phyloP scores from a whole-genome alignment of 2,329 filamentous ascomycete species.

The Colletotrichum neosansevieriae region DNA sequence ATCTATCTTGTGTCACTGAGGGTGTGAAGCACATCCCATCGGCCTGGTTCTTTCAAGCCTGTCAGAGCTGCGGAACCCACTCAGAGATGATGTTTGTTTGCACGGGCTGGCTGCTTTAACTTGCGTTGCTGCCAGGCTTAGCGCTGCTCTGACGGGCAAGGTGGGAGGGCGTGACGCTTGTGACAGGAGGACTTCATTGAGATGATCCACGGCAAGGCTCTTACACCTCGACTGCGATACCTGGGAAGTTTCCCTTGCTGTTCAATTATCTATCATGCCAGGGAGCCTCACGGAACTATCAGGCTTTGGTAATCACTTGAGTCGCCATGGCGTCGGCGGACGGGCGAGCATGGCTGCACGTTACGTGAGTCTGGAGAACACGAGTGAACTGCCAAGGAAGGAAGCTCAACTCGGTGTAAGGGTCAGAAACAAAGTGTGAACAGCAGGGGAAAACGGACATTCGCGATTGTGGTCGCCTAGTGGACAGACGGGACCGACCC shows the following conservation, averaged over 20 bases:
- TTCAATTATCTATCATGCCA: too few relatives aligned
- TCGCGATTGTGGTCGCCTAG: slow-evolving; percentile 30
- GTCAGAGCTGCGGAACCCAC: slow-evolving; percentile 27
- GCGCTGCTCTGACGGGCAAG: slow-evolving; percentile 3
- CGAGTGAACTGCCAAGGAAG: slow-evolving; percentile 8
- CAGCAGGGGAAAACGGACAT: neutral
- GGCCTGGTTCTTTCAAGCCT: slow-evolving; percentile 1
- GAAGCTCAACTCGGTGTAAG: slow-evolving; percentile 20
- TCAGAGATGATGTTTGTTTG: slow-evolving; percentile 7
- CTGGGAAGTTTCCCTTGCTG: too few relatives aligned
- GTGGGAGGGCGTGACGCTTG: slow-evolving; percentile 4
- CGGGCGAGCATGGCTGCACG: too few relatives aligned
- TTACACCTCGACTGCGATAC: too few relatives aligned
- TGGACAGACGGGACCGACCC: slow-evolving; percentile 35
- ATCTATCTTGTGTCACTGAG: too few relatives aligned
- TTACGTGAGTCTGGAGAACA: too few relatives aligned
- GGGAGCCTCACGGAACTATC: too few relatives aligned
- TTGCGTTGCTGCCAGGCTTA: neutral
- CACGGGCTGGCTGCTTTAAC: neutral
- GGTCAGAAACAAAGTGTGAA: slow-evolving; percentile 1
- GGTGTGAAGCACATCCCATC: slow-evolving; percentile 2
- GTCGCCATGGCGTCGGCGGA: too few relatives aligned
- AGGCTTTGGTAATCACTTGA: too few relatives aligned
- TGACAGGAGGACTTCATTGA: too few relatives aligned
- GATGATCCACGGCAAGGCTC: too few relatives aligned